Evolutionary conservation across 495 filamentous ascomycete species (phyloP).

Genomic region (Parmelia sp.): DNA sequence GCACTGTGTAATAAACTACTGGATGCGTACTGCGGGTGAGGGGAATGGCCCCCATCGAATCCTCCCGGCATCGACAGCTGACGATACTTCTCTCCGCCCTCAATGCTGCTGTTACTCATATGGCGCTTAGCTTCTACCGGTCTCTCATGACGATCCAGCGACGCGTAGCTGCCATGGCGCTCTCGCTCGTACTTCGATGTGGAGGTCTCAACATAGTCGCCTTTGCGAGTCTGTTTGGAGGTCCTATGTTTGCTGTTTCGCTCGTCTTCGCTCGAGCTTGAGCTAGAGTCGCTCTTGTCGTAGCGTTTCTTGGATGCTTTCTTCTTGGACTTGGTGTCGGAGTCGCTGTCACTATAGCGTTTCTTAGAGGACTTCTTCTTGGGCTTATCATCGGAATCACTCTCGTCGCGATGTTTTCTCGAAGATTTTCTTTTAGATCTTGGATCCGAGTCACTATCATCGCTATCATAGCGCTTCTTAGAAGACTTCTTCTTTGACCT

Average conservation of each 20-base stretch:
- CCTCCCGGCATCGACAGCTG: slow-evolving; percentile 30
- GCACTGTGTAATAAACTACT: background rate
- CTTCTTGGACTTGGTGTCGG: slow-evolving; percentile 17
- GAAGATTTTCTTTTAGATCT: background rate
- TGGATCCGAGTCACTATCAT: slow-evolving; percentile 20
- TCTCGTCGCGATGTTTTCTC: slow-evolving; percentile 17
- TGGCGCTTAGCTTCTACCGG: slow-evolving; percentile 31
- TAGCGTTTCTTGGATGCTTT: slow-evolving; percentile 24
- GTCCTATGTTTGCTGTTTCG: slow-evolving; percentile 19
- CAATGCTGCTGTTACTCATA: slow-evolving; percentile 19
- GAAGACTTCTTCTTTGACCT: slow-evolving; percentile 27
- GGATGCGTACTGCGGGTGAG: slow-evolving; percentile 26
- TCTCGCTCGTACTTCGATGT: slow-evolving; percentile 27
- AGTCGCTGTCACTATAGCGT: slow-evolving; percentile 28
- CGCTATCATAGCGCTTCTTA: slow-evolving; percentile 25
- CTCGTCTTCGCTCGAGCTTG: slow-evolving; percentile 24
- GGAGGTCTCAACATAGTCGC: slow-evolving; percentile 25
- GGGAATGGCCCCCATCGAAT: slow-evolving; percentile 24
- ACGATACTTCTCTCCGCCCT: slow-evolving; percentile 27
- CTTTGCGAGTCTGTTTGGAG: slow-evolving; percentile 17
- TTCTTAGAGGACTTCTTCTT: slow-evolving; percentile 24
- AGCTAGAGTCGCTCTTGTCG: slow-evolving; percentile 23
- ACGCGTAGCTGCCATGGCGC: slow-evolving; percentile 44
- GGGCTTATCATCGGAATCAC: slow-evolving; percentile 25
- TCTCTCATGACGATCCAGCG: slow-evolving; percentile 45